Percentiles rank a stretch among this genome's conserved stretches.
Conservation (phyloP, 805 yeast genomes). For the Wickerhamiella australiensis region DNA sequence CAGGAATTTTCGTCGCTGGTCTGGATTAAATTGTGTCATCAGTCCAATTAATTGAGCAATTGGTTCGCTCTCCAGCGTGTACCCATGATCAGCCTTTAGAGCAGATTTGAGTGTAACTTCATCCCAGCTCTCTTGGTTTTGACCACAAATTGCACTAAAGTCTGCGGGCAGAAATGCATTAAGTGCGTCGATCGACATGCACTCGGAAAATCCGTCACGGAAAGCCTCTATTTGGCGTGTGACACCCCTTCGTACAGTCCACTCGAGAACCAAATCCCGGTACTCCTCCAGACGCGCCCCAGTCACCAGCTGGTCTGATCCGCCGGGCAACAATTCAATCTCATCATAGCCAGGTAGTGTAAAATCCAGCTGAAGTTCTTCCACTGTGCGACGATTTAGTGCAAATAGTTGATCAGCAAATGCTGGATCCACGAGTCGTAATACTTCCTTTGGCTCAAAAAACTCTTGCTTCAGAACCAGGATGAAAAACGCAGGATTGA, state of each 20-base stretch:
- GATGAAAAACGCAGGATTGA: constrained; percentile 60
- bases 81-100: constrained; percentile 84
- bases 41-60: constrained; percentile 51
- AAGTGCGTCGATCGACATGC: constrained; percentile 67
- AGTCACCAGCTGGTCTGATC: constrained; percentile 40
- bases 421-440: constrained; percentile 17
- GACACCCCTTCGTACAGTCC: constrained; percentile 53
- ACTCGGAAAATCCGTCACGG: constrained; percentile 66
- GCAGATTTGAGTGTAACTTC: constrained; percentile 40
- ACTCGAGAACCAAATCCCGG: constrained; percentile 44
- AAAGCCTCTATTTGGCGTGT: constrained; percentile 53
- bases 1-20: constrained; percentile 58
- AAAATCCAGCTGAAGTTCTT: constrained; percentile 49
- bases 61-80: constrained; percentile 51
- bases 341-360: constrained; percentile 66
- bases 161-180: constrained; percentile 65
- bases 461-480: constrained; percentile 33
- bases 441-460: background rate
- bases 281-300: constrained; percentile 46
- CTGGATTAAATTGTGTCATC: constrained; percentile 40
- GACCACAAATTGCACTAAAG: constrained; percentile 58
- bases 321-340: constrained; percentile 46
- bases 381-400: constrained; percentile 30
- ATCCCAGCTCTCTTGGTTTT: constrained; percentile 75
- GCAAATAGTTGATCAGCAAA: constrained; percentile 17